phyloP scores from a whole-genome alignment of 2,329 filamentous ascomycete species.

The Sphaerulina vaccinii region DNA sequence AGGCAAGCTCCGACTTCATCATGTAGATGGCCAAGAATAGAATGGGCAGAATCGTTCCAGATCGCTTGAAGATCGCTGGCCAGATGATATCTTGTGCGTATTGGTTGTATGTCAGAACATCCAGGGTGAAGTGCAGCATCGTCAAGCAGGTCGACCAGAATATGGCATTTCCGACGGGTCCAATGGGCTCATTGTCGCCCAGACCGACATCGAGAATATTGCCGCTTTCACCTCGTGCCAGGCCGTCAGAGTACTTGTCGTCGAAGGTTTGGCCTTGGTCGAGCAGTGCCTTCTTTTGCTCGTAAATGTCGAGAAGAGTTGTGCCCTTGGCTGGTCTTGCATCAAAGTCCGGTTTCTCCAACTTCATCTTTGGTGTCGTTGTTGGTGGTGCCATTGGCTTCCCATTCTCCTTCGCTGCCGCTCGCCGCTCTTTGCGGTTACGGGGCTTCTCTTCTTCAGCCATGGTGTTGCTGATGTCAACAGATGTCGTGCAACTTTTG shows the following conservation, averaged over 20 bases:
- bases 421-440: conserved; percentile 50
- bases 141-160: conserved; percentile 59
- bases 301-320: conserved; percentile 72
- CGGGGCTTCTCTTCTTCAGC: conserved; percentile 29
- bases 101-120: conserved; percentile 76
- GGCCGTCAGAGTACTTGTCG: conserved; percentile 40
- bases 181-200: conserved; percentile 45
- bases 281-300: conserved; percentile 54
- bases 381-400: conserved; percentile 37
- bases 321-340: conserved; percentile 57
- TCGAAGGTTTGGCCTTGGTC: conserved; percentile 52
- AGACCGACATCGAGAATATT: conserved; percentile 40
- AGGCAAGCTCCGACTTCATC: conserved; percentile 42
- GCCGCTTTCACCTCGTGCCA: conserved; percentile 35
- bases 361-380: conserved; percentile 57
- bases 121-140: conserved; percentile 74
- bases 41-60: conserved; percentile 46
- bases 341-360: conserved; percentile 65
- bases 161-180: conserved; percentile 48
- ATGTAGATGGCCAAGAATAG: conserved; percentile 48
- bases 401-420: conserved; percentile 37
- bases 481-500: neutral
- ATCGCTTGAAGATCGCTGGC: conserved; percentile 54
- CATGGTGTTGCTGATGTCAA: conserved; percentile 1
- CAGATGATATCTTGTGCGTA: conserved; percentile 68